phyloP scores from a whole-genome alignment of 768 basidiomycete genomes.

The Pisolithus microcarpus region DNA sequence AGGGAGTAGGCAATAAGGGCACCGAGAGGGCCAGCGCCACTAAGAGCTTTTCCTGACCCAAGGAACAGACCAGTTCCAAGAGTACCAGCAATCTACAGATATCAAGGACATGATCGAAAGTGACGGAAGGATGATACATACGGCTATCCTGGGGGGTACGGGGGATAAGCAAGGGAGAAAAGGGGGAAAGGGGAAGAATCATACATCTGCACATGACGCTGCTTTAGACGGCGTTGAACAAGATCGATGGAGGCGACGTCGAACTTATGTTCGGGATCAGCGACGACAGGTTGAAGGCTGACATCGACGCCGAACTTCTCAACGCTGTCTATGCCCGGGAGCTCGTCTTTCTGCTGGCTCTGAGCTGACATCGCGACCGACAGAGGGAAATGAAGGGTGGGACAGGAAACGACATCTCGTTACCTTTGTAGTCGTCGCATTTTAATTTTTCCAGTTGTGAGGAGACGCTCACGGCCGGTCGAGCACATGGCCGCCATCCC shows the following conservation, averaged over 20 bases:
- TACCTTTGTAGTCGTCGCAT: neutral
- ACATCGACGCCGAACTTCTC: conserved; percentile 7
- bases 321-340: conserved; percentile 1
- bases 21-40: conserved; percentile 57
- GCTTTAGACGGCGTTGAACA: conserved; percentile 66
- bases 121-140: conserved; percentile 25
- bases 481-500: no score
- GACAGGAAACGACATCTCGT: neutral
- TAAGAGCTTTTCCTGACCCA: conserved; percentile 58
- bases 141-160: conserved; percentile 48
- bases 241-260: conserved; percentile 59
- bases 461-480: no score
- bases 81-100: conserved; percentile 57
- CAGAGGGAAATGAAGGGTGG: neutral
- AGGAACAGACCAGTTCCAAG: conserved; percentile 72
- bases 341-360: neutral
- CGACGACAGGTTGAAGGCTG: conserved; percentile 1
- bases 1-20: conserved; percentile 57
- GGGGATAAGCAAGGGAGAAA: neutral
- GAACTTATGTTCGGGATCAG: conserved; percentile 34
- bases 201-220: conserved; percentile 76
- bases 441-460: no score
- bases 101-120: neutral
- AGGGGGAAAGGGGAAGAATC: conserved; percentile 12
- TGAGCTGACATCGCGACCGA: neutral